Evolutionary conservation across 148 eudicot genomes (phyloP).

Genomic region (Arbutus unedo): DNA sequence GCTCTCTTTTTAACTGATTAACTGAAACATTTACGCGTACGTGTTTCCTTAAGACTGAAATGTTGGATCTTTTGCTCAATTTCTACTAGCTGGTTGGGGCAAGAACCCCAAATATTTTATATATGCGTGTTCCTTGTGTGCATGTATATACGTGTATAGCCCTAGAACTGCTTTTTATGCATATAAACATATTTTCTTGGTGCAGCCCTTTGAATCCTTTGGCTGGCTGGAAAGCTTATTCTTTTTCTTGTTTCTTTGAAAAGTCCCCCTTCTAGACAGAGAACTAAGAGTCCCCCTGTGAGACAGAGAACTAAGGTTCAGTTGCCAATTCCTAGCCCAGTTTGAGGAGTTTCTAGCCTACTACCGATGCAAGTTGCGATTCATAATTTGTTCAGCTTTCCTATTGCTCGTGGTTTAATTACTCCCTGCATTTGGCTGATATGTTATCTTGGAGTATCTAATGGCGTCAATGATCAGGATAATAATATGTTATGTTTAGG

Average conservation of each 20-base stretch:
- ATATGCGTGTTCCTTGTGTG: background rate
- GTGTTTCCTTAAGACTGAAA: background rate
- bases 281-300: background rate
- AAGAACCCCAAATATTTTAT: background rate
- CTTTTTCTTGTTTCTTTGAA: background rate
- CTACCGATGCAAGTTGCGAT: background rate
- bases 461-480: background rate
- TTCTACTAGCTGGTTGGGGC: background rate
- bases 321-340: background rate
- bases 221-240: background rate
- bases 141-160: background rate
- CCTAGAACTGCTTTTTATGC: background rate
- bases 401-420: background rate
- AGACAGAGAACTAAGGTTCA: background rate
- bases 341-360: background rate
- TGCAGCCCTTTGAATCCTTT: background rate
- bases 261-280: background rate
- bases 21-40: background rate
- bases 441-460: background rate
- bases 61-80: background rate
- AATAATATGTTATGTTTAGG: background rate
- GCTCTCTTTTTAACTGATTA: background rate
- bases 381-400: background rate
- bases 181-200: background rate
- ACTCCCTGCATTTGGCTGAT: background rate